Conservation (phyloP, 345 rosid genomes). For the Lagerstroemia speciosa region DNA sequence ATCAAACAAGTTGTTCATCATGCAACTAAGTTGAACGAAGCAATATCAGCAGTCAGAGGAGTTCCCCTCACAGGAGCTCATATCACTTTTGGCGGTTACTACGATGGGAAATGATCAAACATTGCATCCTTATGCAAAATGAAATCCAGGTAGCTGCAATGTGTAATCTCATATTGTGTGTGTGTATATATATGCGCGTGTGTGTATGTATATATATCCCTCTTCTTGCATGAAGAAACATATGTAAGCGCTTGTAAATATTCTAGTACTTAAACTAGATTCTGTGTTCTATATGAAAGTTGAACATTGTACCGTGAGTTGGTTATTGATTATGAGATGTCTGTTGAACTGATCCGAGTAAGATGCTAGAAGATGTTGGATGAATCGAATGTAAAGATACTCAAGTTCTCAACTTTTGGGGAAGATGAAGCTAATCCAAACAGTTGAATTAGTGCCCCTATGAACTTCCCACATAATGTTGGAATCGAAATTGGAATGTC, state of each 20-base stretch:
- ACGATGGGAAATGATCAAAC: constrained; percentile 35
- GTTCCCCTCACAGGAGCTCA: constrained; percentile 67
- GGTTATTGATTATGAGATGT: background rate
- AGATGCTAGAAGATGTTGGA: background rate
- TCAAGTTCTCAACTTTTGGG: background rate
- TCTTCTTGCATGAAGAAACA: background rate
- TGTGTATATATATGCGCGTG: background rate
- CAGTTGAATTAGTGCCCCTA: background rate
- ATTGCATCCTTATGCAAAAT: background rate
- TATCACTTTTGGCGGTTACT: constrained; percentile 65
- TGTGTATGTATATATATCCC: too few relatives aligned
- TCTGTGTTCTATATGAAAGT: background rate
- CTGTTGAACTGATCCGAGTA: background rate
- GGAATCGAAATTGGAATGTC: background rate
- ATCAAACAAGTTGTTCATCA: constrained; percentile 63
- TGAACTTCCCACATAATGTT: too few relatives aligned
- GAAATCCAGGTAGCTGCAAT: background rate
- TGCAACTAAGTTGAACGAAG: constrained; percentile 53
- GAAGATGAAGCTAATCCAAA: background rate
- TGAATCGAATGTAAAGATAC: background rate
- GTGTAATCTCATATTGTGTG: background rate
- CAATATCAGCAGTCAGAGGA: constrained; percentile 60
- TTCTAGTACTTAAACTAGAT: background rate
- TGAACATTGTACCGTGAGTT: background rate
- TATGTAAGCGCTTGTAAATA: background rate